Evolutionary conservation across 106 monocot species (phyloP).

Genomic region (Platanthera guangdongensis): DNA sequence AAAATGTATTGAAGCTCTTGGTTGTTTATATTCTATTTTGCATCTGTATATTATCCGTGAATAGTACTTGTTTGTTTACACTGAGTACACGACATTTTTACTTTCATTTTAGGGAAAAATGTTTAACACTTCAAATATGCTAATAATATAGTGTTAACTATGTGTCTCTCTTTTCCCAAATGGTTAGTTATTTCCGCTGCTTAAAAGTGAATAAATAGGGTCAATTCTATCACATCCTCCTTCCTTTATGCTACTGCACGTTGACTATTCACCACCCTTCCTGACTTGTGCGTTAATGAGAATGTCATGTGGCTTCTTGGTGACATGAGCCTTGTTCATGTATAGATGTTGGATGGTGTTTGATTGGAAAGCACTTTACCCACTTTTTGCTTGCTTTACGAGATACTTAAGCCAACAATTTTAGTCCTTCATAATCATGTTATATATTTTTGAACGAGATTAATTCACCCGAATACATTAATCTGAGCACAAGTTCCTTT

Average conservation of each 20-base stretch:
- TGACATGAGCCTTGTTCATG: background rate
- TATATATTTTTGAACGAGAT: too few relatives aligned
- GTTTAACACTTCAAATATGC: background rate
- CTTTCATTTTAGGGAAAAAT: background rate
- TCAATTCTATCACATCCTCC: background rate
- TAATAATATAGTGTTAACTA: background rate
- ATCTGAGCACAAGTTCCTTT: too few relatives aligned
- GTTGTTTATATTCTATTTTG: background rate
- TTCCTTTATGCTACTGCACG: background rate
- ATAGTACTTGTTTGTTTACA: background rate
- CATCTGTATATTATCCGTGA: background rate
- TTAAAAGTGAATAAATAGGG: background rate
- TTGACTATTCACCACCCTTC: background rate
- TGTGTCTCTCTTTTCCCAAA: background rate
- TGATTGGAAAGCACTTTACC: background rate
- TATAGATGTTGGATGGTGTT: background rate
- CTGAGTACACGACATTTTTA: background rate
- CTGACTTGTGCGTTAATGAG: background rate
- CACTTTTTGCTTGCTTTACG: background rate
- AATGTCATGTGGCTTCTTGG: background rate
- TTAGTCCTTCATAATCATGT: background rate
- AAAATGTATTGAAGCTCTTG: background rate
- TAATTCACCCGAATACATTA: too few relatives aligned
- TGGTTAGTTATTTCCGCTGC: background rate
- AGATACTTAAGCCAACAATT: background rate